Conservation (phyloP, 176 grass and related monocot species). For the Bothriochloa decipiens region DNA sequence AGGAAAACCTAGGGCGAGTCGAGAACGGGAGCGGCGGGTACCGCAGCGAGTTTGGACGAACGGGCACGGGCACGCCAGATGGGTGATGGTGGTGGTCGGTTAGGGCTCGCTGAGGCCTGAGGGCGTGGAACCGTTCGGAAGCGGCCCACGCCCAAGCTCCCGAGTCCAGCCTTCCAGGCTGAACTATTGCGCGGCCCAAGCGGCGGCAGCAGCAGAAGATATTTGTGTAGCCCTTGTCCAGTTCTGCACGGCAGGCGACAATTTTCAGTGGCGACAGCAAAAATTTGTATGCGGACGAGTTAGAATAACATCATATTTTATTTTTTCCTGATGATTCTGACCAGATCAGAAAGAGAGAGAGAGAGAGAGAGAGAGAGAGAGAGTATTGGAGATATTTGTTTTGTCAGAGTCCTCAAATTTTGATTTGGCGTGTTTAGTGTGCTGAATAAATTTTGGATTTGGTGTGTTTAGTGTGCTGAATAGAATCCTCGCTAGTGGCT, state of each 20-base stretch:
- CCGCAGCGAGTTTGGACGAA: not conserved
- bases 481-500: too few species aligned
- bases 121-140: not conserved
- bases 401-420: too few species aligned
- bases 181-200: constrained; percentile 4
- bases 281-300: too few species aligned
- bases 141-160: not conserved
- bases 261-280: not conserved
- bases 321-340: too few species aligned
- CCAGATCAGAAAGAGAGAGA: too few species aligned
- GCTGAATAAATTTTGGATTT: too few species aligned
- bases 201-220: not conserved
- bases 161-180: not conserved
- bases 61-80: not conserved
- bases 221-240: not conserved
- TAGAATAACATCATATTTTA: too few species aligned
- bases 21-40: constrained; percentile 19
- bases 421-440: too few species aligned
- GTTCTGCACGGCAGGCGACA: not conserved
- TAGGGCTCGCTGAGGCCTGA: not conserved
- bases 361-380: too few species aligned
- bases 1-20: constrained; percentile 51
- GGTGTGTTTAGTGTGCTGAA: too few species aligned
- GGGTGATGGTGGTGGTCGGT: constrained; percentile 2
- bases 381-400: too few species aligned